Evolutionary conservation across 164 flowering plant genomes (phyloP).

Genomic region (Dillenia suffruticosa): DNA sequence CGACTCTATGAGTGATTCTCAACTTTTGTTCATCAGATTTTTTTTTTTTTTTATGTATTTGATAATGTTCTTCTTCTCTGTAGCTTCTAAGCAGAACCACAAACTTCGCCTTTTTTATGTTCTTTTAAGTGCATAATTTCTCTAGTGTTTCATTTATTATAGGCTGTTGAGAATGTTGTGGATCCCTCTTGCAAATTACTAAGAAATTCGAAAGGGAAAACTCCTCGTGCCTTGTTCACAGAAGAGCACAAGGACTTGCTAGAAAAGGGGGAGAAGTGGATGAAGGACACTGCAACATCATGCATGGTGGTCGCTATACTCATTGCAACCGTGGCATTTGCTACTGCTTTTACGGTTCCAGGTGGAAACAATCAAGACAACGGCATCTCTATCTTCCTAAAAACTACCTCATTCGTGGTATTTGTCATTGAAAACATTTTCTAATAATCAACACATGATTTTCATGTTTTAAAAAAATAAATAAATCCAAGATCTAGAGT

Average conservation of each 20-base stretch:
- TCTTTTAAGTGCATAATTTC: too few species aligned
- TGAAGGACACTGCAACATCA: conserved; percentile 9
- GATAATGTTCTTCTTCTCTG: too few species aligned
- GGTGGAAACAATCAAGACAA: conserved; percentile 1
- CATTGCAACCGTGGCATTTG: conserved; percentile 5
- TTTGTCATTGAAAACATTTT: too few species aligned
- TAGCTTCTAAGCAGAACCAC: too few species aligned
- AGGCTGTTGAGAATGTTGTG: conserved; percentile 9
- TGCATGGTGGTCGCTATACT: conserved; percentile 8
- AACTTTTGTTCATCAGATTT: too few species aligned
- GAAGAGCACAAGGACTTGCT: conserved; percentile 4
- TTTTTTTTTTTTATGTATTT: too few species aligned
- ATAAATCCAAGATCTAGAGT: too few species aligned
- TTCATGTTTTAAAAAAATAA: too few species aligned
- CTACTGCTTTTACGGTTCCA: conserved; percentile 13
- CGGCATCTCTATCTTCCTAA: conserved; percentile 8
- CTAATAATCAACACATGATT: too few species aligned
- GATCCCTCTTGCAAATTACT: background rate
- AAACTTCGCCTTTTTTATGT: too few species aligned
- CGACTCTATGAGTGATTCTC: too few species aligned
- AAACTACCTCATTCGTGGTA: background rate
- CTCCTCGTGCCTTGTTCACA: conserved; percentile 3
- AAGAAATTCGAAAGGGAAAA: background rate
- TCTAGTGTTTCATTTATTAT: too few species aligned
- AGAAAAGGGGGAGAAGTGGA: conserved; percentile 7